Evolutionary conservation across 768 basidiomycete species (phyloP).

Genomic region (Tricholoma bakamatsutake): DNA sequence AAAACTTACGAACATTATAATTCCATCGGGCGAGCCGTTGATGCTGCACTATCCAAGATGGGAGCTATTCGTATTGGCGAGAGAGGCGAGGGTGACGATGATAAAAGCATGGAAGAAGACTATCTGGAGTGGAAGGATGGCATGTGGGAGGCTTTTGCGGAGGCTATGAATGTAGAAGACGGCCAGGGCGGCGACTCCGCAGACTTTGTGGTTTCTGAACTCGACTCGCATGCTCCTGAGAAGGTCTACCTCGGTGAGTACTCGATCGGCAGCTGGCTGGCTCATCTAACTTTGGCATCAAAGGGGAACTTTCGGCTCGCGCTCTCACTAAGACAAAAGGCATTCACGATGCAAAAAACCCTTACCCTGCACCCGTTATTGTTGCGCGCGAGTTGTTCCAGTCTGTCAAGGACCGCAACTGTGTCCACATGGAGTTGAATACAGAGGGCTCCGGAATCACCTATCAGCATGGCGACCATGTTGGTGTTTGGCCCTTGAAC

Average conservation of each 20-base stretch:
- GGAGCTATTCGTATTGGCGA: conserved; percentile 84
- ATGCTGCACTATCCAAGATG: conserved; percentile 65
- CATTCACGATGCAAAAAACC: conserved; percentile 97
- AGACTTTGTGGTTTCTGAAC: conserved; percentile 89
- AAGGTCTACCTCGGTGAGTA: conserved; percentile 88
- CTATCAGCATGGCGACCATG: conserved; percentile 99
- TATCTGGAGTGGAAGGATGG: conserved; percentile 98
- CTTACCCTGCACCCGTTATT: conserved; percentile 80
- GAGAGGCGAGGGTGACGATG: conserved; percentile 95
- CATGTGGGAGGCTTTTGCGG: conserved; percentile 92
- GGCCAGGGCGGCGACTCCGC: conserved; percentile 93
- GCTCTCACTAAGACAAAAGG: conserved; percentile 91
- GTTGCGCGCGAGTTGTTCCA: conserved; percentile 82
- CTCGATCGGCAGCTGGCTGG: background rate
- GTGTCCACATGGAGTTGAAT: conserved; percentile 90
- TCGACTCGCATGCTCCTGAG: conserved; percentile 65
- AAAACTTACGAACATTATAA: conserved; percentile 97
- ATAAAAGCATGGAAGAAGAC: conserved; percentile 99
- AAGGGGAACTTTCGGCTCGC: conserved; percentile 92
- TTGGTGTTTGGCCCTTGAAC: conserved; percentile 96
- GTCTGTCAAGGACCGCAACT: conserved; percentile 71
- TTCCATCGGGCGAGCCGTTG: conserved; percentile 76
- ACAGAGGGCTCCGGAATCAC: conserved; percentile 94
- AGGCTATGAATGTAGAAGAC: conserved; percentile 84
- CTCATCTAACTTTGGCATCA: conserved; percentile 9